Evolutionary conservation across 2,329 filamentous ascomycete species (phyloP).

Genomic region (Aureobasidium sp.): DNA sequence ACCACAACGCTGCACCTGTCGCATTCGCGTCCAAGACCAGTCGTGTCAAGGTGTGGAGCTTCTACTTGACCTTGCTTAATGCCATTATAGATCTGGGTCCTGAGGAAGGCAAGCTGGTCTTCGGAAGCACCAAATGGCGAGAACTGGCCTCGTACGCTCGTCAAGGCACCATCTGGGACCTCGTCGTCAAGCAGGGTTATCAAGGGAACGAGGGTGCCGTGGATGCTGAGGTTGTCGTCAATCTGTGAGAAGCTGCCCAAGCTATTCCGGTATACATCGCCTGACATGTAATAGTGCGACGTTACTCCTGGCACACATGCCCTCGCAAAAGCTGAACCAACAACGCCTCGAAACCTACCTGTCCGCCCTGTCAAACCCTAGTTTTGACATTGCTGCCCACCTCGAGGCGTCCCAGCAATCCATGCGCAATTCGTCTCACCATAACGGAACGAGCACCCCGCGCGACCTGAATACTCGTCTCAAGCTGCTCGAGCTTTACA

Average conservation of each 20-base stretch:
- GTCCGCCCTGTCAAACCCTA: slow-evolving; percentile 63
- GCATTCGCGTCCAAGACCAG: slow-evolving; percentile 72
- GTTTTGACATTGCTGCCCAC: slow-evolving; percentile 60
- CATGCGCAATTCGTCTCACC: slow-evolving; percentile 17
- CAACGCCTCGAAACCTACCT: slow-evolving; percentile 82
- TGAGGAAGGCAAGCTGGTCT: slow-evolving; percentile 81
- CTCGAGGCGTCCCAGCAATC: slow-evolving; percentile 41
- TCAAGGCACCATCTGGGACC: slow-evolving; percentile 89
- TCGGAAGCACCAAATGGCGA: slow-evolving; percentile 81
- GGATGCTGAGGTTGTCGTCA: slow-evolving; percentile 89
- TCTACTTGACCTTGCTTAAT: slow-evolving; percentile 90
- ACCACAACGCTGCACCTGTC: slow-evolving; percentile 52
- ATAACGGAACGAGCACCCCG: slow-evolving; percentile 59
- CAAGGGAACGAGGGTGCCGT: slow-evolving; percentile 81
- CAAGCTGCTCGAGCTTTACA: slow-evolving; percentile 91
- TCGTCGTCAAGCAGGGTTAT: slow-evolving; percentile 81
- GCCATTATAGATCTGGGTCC: slow-evolving; percentile 80
- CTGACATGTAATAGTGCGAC: slow-evolving; percentile 57
- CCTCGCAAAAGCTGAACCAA: slow-evolving; percentile 75
- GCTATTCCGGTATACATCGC: slow-evolving; percentile 12
- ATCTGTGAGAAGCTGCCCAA: slow-evolving; percentile 51
- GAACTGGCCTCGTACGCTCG: slow-evolving; percentile 73
- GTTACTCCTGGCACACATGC: slow-evolving; percentile 81
- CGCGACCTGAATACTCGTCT: slow-evolving; percentile 76
- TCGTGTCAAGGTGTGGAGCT: slow-evolving; percentile 91